These are phyloP conservation scores for Endoconidiophora polonica DNA, from an alignment of 2,329 filamentous ascomycete genomes.

Conservation along the genomic window DNA sequence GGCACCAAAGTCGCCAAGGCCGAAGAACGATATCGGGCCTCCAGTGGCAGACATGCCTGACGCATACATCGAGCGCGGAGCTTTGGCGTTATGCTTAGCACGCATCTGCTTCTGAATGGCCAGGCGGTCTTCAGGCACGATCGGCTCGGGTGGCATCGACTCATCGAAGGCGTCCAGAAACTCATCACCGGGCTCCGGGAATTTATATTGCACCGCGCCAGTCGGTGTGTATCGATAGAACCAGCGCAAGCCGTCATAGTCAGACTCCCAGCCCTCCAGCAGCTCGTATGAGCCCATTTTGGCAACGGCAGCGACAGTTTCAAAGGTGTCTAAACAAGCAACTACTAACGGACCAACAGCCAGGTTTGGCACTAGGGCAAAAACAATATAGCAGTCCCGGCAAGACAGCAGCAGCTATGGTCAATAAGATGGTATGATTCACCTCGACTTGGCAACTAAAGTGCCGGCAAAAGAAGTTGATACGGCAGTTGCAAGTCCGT, in stretches of 20 bases:
- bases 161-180: constrained; percentile 29
- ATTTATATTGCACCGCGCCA: constrained; percentile 37
- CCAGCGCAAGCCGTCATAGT: constrained; percentile 41
- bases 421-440: no score
- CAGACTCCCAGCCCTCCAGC: constrained; percentile 38
- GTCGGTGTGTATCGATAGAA: constrained; percentile 40
- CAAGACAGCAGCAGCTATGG: not conserved
- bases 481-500: no score
- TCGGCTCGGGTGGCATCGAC: constrained; percentile 19
- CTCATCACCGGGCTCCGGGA: constrained; percentile 40
- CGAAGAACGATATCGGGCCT: constrained; percentile 16
- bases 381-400: no score
- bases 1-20: constrained; percentile 20
- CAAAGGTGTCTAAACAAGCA: no score
- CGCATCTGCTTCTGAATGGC: constrained; percentile 35
- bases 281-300: constrained; percentile 24
- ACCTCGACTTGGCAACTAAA: no score
- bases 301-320: constrained; percentile 13
- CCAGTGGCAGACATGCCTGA: constrained; percentile 14
- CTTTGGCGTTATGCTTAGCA: constrained; percentile 14
- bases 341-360: no score
- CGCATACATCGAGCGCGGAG: constrained; percentile 4
- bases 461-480: no score
- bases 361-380: no score
- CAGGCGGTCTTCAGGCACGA: constrained; percentile 35